Conservation (phyloP, 495 filamentous ascomycete genomes). For the Tuber umbilicatum region DNA sequence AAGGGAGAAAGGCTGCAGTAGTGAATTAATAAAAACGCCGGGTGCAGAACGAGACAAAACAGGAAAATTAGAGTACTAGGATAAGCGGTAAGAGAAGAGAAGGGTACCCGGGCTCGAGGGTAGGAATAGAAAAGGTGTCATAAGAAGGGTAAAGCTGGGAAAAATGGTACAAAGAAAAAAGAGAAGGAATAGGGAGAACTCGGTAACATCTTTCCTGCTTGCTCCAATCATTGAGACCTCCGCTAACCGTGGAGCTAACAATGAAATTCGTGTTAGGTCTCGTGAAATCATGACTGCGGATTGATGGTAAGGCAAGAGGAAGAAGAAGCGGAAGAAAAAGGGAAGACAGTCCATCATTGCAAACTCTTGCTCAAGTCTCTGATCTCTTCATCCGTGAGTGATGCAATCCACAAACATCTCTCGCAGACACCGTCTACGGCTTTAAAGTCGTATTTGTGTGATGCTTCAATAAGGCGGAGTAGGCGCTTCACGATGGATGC, state of each 20-base stretch:
- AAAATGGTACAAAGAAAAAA: slow-evolving; percentile 8
- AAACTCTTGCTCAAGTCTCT: slow-evolving; percentile 52
- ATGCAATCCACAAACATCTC: slow-evolving; percentile 91
- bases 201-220: background rate
- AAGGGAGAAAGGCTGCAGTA: background rate
- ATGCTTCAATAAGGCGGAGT: slow-evolving; percentile 83
- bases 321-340: background rate
- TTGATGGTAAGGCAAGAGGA: background rate
- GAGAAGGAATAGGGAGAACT: slow-evolving; percentile 9
- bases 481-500: slow-evolving; percentile 92
- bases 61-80: background rate
- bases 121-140: background rate
- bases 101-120: background rate
- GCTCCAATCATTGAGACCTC: background rate
- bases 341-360: slow-evolving; percentile 43
- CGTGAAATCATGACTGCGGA: slow-evolving; percentile 11
- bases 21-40: slow-evolving; percentile 8
- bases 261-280: slow-evolving; percentile 2
- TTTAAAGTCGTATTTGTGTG: slow-evolving; percentile 76
- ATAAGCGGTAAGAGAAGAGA: background rate
- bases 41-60: slow-evolving; percentile 5
- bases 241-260: background rate
- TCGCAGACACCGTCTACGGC: slow-evolving; percentile 81
- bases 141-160: background rate
- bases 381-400: slow-evolving; percentile 80